phyloP scores from a whole-genome alignment of 1,284 basidiomycete genomes.

The Trametes hirsuta region DNA sequence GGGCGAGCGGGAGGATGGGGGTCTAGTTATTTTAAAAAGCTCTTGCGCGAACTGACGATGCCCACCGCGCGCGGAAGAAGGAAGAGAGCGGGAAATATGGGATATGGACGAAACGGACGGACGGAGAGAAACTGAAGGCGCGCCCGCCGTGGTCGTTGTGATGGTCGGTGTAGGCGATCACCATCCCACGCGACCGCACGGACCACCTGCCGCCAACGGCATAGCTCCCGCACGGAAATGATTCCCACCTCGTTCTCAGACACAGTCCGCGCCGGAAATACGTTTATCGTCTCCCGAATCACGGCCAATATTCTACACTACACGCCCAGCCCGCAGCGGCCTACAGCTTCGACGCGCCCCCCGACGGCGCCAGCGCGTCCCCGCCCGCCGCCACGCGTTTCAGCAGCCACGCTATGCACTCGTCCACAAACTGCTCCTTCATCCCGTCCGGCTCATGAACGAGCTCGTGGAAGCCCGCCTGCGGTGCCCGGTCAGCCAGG shows the following conservation, averaged over 20 bases:
- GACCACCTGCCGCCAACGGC: conserved; percentile 22
- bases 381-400: conserved; percentile 20
- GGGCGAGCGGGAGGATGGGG: conserved; percentile 33
- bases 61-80: conserved; percentile 37
- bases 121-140: conserved; percentile 13
- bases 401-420: conserved; percentile 59
- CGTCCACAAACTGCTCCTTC: conserved; percentile 61
- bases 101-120: conserved; percentile 18
- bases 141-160: not conserved
- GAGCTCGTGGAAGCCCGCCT: conserved; percentile 84
- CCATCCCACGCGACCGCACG: conserved; percentile 28
- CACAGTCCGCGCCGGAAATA: not conserved
- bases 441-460: conserved; percentile 80
- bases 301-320: not conserved
- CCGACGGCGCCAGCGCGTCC: not conserved
- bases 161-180: conserved; percentile 15
- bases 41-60: conserved; percentile 35
- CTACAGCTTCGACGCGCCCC: not conserved
- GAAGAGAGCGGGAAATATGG: conserved; percentile 30
- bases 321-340: not conserved
- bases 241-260: not conserved
- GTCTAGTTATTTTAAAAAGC: conserved; percentile 44
- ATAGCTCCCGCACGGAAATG: conserved; percentile 9
- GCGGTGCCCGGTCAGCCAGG: conserved; percentile 4
- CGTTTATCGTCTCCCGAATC: conserved; percentile 1